Conservation (phyloP, 768 basidiomycete genomes). For the Rhodosporidiobolus odoratus region DNA sequence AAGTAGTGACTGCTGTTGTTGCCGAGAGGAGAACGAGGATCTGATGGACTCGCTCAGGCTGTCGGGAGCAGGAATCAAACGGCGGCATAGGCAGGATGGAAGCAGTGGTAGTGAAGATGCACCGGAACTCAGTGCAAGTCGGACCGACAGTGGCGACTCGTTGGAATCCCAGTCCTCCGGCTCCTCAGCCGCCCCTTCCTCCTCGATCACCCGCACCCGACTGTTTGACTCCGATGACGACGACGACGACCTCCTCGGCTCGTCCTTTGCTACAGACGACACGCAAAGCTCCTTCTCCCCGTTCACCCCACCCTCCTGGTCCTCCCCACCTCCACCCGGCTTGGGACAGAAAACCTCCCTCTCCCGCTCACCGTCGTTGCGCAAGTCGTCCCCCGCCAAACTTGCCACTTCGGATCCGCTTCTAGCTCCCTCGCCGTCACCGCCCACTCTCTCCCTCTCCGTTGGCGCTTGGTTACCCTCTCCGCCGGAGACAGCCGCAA, state of each 20-base stretch:
- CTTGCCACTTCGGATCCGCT: not conserved
- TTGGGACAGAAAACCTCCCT: too few relatives aligned
- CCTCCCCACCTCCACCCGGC: not conserved
- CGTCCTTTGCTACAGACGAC: not conserved
- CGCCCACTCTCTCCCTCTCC: not conserved
- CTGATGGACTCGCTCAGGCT: not conserved
- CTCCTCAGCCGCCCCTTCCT: too few relatives aligned
- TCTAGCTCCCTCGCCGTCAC: not conserved
- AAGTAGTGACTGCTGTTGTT: not conserved
- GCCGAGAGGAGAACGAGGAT: not conserved
- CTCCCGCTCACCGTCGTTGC: not conserved
- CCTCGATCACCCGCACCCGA: not conserved
- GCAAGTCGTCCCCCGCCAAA: not conserved
- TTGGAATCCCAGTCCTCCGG: too few relatives aligned
- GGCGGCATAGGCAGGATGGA: not conserved
- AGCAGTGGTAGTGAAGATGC: not conserved
- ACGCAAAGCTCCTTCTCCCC: not conserved
- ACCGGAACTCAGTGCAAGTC: too few relatives aligned
- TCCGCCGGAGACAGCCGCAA: not conserved
- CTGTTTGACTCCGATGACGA: conserved; percentile 11
- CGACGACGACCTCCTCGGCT: not conserved
- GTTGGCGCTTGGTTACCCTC: conserved; percentile 19
- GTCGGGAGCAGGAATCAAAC: not conserved
- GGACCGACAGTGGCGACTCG: too few relatives aligned
- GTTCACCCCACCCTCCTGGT: not conserved